Conservation (phyloP, 768 basidiomycete species). For the Podaxis sp. region DNA sequence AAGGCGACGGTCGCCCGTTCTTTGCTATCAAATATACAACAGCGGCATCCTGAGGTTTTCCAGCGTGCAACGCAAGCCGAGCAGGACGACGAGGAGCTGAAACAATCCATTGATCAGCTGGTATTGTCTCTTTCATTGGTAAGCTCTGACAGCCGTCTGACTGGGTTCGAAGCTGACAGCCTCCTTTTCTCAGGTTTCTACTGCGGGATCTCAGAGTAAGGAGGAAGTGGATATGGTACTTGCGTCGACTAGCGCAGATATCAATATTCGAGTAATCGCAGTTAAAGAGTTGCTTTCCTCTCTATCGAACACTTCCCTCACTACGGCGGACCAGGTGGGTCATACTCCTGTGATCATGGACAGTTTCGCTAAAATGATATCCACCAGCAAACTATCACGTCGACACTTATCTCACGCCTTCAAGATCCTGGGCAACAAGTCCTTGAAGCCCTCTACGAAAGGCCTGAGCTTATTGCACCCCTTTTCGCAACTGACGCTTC, state of each 20-base stretch:
- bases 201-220: background rate
- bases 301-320: constrained; percentile 29
- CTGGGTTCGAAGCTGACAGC: background rate
- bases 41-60: constrained; percentile 59
- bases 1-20: constrained; percentile 28
- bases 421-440: constrained; percentile 64
- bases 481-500: constrained; percentile 40
- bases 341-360: background rate
- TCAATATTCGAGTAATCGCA: constrained; percentile 56
- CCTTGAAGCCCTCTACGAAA: constrained; percentile 65
- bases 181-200: constrained; percentile 4
- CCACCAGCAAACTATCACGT: constrained; percentile 54
- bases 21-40: constrained; percentile 60
- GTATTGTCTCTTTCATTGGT: constrained; percentile 61
- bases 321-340: constrained; percentile 45
- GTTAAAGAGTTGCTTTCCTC: constrained; percentile 52
- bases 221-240: constrained; percentile 43
- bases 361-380: background rate
- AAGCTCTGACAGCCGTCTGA: constrained; percentile 19
- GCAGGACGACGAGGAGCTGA: constrained; percentile 33
- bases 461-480: constrained; percentile 45
- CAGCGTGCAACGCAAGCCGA: constrained; percentile 39
- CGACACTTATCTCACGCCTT: constrained; percentile 66
- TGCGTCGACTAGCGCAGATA: constrained; percentile 62
- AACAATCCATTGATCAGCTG: constrained; percentile 51